A percentile compares a stretch with the other conserved stretches of the same genome.
phyloP scores from a whole-genome alignment of 495 filamentous ascomycete species.

The Xylaria cubensis region DNA sequence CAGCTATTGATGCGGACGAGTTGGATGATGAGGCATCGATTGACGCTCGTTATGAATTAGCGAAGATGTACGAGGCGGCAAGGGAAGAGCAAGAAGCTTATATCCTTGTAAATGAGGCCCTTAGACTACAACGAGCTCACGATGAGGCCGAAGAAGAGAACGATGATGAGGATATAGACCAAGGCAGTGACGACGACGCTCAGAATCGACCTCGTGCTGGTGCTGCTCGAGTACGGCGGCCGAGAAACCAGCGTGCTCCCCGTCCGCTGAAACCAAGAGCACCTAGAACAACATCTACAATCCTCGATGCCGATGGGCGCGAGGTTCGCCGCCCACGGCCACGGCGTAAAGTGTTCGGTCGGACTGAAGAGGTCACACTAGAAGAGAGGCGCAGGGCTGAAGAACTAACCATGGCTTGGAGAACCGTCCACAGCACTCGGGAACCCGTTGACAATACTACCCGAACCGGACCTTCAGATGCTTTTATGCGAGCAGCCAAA shows the following conservation, averaged over 20 bases:
- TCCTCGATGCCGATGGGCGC: background rate
- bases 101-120: constrained; percentile 73
- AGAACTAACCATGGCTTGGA: constrained; percentile 35
- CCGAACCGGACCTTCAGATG: constrained; percentile 26
- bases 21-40: constrained; percentile 67
- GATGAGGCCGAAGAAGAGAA: constrained; percentile 52
- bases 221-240: constrained; percentile 13
- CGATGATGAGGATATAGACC: constrained; percentile 43
- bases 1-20: constrained; percentile 71
- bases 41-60: constrained; percentile 69
- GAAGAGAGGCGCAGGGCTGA: constrained; percentile 37
- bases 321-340: constrained; percentile 12
- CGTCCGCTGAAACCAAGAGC: constrained; percentile 25
- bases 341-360: constrained; percentile 38
- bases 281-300: background rate
- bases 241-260: constrained; percentile 23
- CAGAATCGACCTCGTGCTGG: constrained; percentile 9
- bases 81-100: constrained; percentile 74
- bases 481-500: constrained; percentile 71
- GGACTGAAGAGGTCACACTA: constrained; percentile 36
- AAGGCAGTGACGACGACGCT: constrained; percentile 22
- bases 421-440: constrained; percentile 31
- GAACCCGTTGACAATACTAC: background rate
- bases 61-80: constrained; percentile 77
- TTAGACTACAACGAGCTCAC: constrained; percentile 59